phyloP scores from a whole-genome alignment of 306 rosid genomes.

The Quercus suber region DNA sequence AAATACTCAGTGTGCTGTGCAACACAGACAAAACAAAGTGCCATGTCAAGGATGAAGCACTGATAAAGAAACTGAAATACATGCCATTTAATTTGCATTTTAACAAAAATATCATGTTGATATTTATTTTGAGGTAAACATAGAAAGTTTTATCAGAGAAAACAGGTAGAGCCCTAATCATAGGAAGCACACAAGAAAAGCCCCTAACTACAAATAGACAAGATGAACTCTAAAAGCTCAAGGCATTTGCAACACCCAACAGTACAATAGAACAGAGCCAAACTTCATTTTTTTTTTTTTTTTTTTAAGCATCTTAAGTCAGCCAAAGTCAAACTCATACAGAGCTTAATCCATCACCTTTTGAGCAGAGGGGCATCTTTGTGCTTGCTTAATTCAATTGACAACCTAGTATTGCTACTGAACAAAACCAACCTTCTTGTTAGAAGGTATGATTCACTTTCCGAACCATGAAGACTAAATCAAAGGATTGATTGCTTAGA shows the following conservation, averaged over 20 bases:
- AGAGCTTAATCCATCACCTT: no score
- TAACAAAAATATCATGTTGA: background rate
- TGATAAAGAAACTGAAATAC: constrained; percentile 1
- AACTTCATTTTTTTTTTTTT: no score
- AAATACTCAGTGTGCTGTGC: background rate
- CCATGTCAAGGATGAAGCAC: constrained; percentile 17
- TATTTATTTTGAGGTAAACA: background rate
- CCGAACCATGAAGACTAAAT: no score
- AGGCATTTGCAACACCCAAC: background rate
- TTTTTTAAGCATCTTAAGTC: no score
- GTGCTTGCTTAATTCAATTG: background rate
- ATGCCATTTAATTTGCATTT: background rate
- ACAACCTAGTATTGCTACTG: no score
- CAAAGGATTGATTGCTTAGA: no score
- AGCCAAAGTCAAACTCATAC: no score
- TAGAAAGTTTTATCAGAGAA: background rate
- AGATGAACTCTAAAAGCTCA: background rate
- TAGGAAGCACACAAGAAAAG: background rate
- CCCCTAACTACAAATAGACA: background rate
- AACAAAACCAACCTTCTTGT: no score
- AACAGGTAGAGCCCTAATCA: background rate
- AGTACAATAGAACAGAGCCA: background rate
- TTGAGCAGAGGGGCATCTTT: no score
- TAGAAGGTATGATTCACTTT: no score
- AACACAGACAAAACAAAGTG: background rate